Percentiles rank a stretch among this genome's conserved stretches.
These are phyloP conservation scores for Clavispora vitiphila DNA, from an alignment of 805 yeast species.

Conservation along the genomic window DNA sequence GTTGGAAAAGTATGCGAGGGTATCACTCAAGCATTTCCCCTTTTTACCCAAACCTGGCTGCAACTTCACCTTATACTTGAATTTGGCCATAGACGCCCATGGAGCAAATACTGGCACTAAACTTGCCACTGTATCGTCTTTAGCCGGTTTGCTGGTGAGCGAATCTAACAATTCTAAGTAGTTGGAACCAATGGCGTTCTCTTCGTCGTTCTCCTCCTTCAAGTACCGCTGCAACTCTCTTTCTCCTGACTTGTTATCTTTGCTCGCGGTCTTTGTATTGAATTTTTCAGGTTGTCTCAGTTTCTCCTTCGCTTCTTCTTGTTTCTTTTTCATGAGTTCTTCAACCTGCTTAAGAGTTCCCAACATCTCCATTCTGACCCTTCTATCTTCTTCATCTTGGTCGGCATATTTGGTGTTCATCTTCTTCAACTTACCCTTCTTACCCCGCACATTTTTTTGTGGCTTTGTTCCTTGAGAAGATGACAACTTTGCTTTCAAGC, in stretches of 20 bases:
- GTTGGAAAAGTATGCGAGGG: constrained; percentile 51
- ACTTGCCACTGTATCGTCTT: constrained; percentile 50
- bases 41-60: constrained; percentile 79
- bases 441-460: constrained; percentile 61
- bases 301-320: constrained; percentile 19
- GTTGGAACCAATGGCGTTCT: constrained; percentile 24
- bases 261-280: constrained; percentile 27
- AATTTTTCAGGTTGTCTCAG: constrained; percentile 22
- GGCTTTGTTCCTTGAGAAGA: constrained; percentile 14
- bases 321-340: constrained; percentile 15
- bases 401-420: constrained; percentile 79
- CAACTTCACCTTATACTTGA: constrained; percentile 76
- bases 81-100: constrained; percentile 72
- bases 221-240: constrained; percentile 41
- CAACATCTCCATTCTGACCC: constrained; percentile 67
- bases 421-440: constrained; percentile 77
- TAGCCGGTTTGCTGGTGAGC: constrained; percentile 40
- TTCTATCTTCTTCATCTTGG: constrained; percentile 87
- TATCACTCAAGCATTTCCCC: constrained; percentile 77
- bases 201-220: constrained; percentile 29
- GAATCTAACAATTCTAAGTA: constrained; percentile 43
- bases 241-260: constrained; percentile 42
- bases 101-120: constrained; percentile 90
- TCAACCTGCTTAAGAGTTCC: constrained; percentile 72
- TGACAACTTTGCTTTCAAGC: constrained; percentile 6